phyloP scores from a whole-genome alignment of 2,329 filamentous ascomycete genomes.

The Rhinocladiella mackenziei region DNA sequence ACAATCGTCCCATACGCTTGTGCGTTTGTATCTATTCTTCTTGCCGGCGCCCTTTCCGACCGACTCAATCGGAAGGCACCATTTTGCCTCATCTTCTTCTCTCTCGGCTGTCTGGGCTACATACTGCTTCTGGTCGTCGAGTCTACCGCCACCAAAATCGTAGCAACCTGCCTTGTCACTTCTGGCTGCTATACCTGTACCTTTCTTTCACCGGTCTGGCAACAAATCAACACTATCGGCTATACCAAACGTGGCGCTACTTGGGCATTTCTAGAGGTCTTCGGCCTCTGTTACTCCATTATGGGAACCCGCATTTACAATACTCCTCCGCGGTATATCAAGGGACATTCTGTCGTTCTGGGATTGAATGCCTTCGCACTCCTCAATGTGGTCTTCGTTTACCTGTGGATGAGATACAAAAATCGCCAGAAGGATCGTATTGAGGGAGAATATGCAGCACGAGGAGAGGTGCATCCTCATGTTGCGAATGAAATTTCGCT shows the following conservation, averaged over 20 bases:
- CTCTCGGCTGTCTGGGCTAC: background rate
- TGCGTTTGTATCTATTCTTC: constrained; percentile 7
- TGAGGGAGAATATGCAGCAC: background rate
- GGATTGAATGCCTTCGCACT: constrained; percentile 8
- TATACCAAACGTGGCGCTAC: constrained; percentile 16
- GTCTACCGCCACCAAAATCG: constrained; percentile 7
- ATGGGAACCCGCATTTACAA: constrained; percentile 15
- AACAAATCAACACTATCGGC: constrained; percentile 5
- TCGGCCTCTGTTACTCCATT: constrained; percentile 11
- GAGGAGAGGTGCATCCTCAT: background rate
- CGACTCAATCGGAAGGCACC: background rate
- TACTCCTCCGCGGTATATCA: constrained; percentile 13
- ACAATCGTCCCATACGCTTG: constrained; percentile 15
- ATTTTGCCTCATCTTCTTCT: constrained; percentile 8
- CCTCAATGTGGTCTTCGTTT: background rate
- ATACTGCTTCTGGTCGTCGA: background rate
- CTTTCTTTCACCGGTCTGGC: constrained; percentile 10
- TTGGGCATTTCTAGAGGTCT: constrained; percentile 12
- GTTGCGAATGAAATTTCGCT: background rate
- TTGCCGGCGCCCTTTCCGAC: constrained; percentile 6
- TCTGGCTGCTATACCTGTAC: constrained; percentile 10
- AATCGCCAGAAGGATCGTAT: background rate
- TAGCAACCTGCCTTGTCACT: constrained; percentile 9
- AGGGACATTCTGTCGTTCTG: constrained; percentile 12
- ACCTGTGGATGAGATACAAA: background rate